Base-by-base conservation (phyloP, 129 eudicot species). In the Artemisia tridentata region DNA sequence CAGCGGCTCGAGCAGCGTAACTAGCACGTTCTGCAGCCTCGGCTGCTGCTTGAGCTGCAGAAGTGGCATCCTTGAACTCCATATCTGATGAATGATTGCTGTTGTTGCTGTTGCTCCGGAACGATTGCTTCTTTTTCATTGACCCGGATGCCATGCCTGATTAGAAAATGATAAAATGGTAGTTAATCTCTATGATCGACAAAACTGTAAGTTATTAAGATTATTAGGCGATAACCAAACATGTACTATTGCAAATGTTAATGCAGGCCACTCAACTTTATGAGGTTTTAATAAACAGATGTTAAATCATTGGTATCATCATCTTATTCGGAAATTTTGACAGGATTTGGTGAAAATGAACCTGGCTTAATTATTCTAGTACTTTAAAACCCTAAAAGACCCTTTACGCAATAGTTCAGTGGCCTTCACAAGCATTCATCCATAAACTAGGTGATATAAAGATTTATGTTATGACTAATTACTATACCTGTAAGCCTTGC, bases 41-140 rank as follows among this genome's bases (percentile, higher is more conserved):
- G 7, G 96, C 96, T 73, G 98, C 98, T 23, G 96, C 96, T 60
- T 87, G 95, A 70, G 98, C 98, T 48, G 98, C 98, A 60, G 98
- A 86, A n/a, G 86, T 81, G 7, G 98, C 98, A 82, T 92, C 96
- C 81, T 81, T 92, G 67, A 85, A 92, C 63, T 83, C 98, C 90
- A 85, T 83, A 55, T 82, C 80, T 96, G 96, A 85, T 43, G 66
- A 72, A 57, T 72, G 17, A 57, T 62, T 34, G 53, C 20, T 68
- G 64, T 80, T 80, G 61, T 62, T 34, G 49, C 20, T 68, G 67
- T 80, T 80, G 61, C 23, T 66, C 11, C 54, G 38, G 31, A 78
- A 81, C 1, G 82, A 83, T 29, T 78, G 88, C 19, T 75, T 68
- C 31, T n/a, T 63, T 56, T 75, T 77, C 74, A 67, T 56, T 68